These are phyloP conservation scores for Leishmania turanica DNA, from an alignment of 208 protist species.

Conservation along the genomic window DNA sequence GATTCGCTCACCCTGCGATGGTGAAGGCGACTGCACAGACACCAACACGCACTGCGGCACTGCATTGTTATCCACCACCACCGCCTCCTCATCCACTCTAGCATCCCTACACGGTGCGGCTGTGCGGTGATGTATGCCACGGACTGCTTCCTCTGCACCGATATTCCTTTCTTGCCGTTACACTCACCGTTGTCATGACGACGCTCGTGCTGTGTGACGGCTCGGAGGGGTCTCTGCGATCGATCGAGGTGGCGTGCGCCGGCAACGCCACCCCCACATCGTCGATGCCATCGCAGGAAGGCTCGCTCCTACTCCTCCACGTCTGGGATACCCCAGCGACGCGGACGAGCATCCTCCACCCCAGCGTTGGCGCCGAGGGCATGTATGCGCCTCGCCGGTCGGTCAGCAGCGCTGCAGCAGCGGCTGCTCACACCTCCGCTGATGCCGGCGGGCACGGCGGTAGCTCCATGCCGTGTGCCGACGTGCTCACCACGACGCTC, in stretches of 20 bases:
- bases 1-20: neutral
- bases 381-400: conserved; percentile 6
- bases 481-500: conserved; percentile 49
- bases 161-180: neutral
- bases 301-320: conserved; percentile 72
- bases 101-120: neutral
- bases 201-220: conserved; percentile 82
- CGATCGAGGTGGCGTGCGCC: conserved; percentile 67
- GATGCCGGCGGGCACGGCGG: neutral
- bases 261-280: conserved; percentile 20
- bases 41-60: neutral
- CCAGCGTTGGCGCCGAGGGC: neutral
- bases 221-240: conserved; percentile 57
- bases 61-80: neutral
- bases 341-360: neutral
- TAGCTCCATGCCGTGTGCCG: conserved; percentile 18
- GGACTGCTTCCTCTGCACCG: neutral
- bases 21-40: neutral
- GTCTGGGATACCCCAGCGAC: conserved; percentile 39
- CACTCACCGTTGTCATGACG: conserved; percentile 9
- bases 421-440: neutral
- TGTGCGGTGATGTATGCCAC: neutral
- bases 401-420: neutral
- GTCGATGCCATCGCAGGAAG: conserved; percentile 40
- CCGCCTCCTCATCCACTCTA: neutral